Percentiles rank a stretch among this genome's conserved stretches.
phyloP scores from a whole-genome alignment of 2,329 filamentous ascomycete genomes.

The Talaromyces sp. region DNA sequence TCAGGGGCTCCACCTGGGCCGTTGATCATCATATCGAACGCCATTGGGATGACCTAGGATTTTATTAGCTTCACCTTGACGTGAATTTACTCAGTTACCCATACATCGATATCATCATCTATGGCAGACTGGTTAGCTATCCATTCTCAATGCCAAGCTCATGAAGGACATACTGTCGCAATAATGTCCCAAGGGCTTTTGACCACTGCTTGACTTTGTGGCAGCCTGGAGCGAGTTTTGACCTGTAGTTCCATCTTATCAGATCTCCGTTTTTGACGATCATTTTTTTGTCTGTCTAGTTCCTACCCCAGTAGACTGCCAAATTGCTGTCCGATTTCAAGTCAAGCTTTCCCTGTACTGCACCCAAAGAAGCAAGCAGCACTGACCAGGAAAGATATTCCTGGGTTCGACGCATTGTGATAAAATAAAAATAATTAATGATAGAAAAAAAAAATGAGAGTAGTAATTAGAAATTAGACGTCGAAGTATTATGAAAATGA shows the following conservation, averaged over 20 bases:
- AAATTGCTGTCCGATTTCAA: constrained; percentile 56
- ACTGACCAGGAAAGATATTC: constrained; percentile 29
- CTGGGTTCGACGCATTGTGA: constrained; percentile 30
- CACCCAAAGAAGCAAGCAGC: constrained; percentile 34
- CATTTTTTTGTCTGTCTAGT: background rate
- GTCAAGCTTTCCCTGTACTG: constrained; percentile 47
- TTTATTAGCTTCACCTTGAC: constrained; percentile 10
- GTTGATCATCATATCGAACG: constrained; percentile 64
- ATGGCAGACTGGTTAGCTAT: constrained; percentile 14
- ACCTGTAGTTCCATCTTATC: constrained; percentile 33
- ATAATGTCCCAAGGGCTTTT: constrained; percentile 61
- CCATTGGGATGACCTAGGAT: constrained; percentile 62
- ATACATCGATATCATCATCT: constrained; percentile 30
- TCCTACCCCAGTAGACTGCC: constrained; percentile 66
- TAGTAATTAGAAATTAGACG: constrained; percentile 16
- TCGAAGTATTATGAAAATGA: constrained; percentile 11
- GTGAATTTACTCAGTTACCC: background rate
- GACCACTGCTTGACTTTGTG: constrained; percentile 48
- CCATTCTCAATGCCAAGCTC: background rate
- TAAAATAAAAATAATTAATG: background rate
- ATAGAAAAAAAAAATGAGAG: background rate
- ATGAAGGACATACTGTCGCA: constrained; percentile 55
- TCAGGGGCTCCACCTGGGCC: constrained; percentile 53
- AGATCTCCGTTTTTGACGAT: background rate
- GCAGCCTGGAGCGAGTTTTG: constrained; percentile 61